phyloP scores from a whole-genome alignment of 2,329 filamentous ascomycete species.

The Cadophora malorum region DNA sequence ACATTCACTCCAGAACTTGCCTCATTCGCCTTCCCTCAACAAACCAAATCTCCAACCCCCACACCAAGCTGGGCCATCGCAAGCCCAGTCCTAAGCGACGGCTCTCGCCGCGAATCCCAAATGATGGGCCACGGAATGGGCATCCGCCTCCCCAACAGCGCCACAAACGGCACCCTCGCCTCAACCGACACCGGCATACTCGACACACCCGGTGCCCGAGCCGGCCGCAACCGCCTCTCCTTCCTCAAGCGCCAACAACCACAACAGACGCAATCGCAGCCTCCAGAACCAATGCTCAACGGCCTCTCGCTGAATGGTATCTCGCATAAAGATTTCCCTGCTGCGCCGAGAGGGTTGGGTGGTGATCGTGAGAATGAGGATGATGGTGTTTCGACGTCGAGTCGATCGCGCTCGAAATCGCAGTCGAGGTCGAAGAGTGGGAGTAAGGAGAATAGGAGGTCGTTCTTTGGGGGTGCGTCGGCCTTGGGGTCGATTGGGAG shows the following conservation, averaged over 20 bases:
- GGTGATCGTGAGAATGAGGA: neutral
- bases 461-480: slow-evolving; percentile 30
- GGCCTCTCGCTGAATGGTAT: slow-evolving; percentile 16
- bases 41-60: slow-evolving; percentile 49
- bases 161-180: slow-evolving; percentile 38
- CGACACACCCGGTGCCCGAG: slow-evolving; percentile 31
- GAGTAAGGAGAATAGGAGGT: slow-evolving; percentile 35
- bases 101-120: slow-evolving; percentile 19
- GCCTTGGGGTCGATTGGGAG: slow-evolving; percentile 21
- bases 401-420: slow-evolving; percentile 10
- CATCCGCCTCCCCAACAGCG: slow-evolving; percentile 26
- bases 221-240: slow-evolving; percentile 30
- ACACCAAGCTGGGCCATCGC: slow-evolving; percentile 47
- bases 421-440: slow-evolving; percentile 11
- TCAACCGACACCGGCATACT: slow-evolving; percentile 39
- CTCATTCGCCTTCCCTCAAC: slow-evolving; percentile 61
- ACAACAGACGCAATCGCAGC: slow-evolving; percentile 5
- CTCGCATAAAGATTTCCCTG: slow-evolving; percentile 5
- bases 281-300: slow-evolving; percentile 17
- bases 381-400: neutral
- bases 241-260: slow-evolving; percentile 33
- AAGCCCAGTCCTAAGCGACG: slow-evolving; percentile 28
- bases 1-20: slow-evolving; percentile 71
- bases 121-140: slow-evolving; percentile 23
- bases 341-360: neutral